phyloP scores from a whole-genome alignment of 306 rosid species.

The Erythrophleum fordii region DNA sequence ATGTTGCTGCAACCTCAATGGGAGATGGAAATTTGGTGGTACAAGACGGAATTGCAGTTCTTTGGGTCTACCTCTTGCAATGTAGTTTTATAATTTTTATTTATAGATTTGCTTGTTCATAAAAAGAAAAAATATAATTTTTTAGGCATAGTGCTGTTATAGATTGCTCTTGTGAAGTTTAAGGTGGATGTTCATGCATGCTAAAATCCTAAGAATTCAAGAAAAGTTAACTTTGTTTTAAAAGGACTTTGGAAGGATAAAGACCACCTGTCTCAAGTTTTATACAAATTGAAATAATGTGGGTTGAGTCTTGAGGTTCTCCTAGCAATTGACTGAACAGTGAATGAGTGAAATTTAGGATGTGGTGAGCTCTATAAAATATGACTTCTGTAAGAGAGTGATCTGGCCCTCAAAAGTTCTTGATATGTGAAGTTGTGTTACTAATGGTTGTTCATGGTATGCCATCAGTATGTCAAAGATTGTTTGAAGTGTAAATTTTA shows the following conservation, averaged over 20 bases:
- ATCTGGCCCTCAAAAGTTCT: not conserved
- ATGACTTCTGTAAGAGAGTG: constrained; percentile 12
- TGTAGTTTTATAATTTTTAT: not conserved
- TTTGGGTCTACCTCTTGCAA: not conserved
- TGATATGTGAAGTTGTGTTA: not conserved
- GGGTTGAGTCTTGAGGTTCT: too few species aligned
- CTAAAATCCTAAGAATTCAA: too few species aligned
- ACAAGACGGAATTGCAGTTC: not conserved
- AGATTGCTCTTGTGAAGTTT: too few species aligned
- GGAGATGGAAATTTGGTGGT: not conserved
- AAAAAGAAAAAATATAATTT: not conserved
- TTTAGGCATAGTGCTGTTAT: too few species aligned
- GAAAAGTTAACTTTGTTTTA: too few species aligned
- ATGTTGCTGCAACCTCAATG: not conserved
- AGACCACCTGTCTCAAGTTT: too few species aligned
- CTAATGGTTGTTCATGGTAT: not conserved
- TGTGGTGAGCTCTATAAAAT: constrained; percentile 11
- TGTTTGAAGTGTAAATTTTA: not conserved
- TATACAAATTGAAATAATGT: too few species aligned
- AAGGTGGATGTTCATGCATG: too few species aligned
- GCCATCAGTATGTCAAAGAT: constrained; percentile 4
- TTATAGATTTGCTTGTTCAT: not conserved
- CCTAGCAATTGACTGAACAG: too few species aligned
- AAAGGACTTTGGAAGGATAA: too few species aligned
- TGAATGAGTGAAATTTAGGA: not conserved